Percentiles rank a stretch among this genome's conserved stretches.
phyloP scores from a whole-genome alignment of 345 rosid species.

The Salix viminalis region DNA sequence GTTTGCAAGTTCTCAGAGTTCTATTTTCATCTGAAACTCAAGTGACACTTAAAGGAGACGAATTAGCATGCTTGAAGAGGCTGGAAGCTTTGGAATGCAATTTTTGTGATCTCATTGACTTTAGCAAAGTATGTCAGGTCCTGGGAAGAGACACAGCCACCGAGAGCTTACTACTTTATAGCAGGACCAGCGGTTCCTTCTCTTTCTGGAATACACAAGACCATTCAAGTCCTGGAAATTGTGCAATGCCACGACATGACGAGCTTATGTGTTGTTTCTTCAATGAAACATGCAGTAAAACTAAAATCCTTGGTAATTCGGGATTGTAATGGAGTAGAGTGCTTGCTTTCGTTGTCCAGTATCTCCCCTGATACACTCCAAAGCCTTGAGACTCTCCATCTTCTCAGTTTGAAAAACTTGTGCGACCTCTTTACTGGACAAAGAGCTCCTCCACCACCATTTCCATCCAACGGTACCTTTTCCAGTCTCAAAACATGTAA shows the following conservation, averaged over 20 bases:
- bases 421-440: neutral
- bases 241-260: too few relatives aligned
- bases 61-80: conserved; percentile 5
- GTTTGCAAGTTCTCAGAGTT: conserved; percentile 4
- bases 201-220: neutral
- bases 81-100: conserved; percentile 1
- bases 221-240: neutral
- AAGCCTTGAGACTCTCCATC: neutral
- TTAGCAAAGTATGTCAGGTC: neutral
- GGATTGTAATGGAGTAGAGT: neutral
- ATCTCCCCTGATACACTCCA: neutral
- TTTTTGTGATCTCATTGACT: neutral
- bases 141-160: neutral
- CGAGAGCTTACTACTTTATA: rapidly evolving
- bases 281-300: neutral
- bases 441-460: neutral
- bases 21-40: neutral
- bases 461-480: neutral
- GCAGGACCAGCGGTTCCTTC: neutral
- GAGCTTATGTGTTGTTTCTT: neutral
- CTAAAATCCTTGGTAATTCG: neutral
- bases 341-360: neutral
- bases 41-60: neutral
- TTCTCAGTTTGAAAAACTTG: neutral
- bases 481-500: rapidly evolving